Conservation (phyloP, 2,329 filamentous ascomycete species). For the Epichloe gansuensis region DNA sequence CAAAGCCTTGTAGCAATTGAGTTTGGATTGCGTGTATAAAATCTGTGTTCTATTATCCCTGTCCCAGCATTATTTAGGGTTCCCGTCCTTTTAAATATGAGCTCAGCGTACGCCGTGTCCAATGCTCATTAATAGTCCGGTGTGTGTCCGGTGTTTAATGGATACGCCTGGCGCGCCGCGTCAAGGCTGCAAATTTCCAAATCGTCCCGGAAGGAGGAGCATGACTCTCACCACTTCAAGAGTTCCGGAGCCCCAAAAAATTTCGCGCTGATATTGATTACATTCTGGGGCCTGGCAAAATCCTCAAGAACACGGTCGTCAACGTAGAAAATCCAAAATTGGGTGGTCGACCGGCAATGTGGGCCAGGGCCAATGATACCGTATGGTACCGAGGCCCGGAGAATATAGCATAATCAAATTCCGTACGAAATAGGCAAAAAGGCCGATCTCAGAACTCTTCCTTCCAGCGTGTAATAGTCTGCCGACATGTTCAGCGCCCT, state of each 20-base stretch:
- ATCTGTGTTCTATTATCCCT: not conserved
- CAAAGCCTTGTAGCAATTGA: no score
- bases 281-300: not conserved
- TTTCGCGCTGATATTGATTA: not conserved
- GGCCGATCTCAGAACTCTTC: not conserved
- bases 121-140: not conserved
- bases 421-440: not conserved
- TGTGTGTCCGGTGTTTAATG: not conserved
- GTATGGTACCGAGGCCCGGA: slow-evolving; percentile 3
- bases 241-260: not conserved
- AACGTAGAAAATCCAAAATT: not conserved
- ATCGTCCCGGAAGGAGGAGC: not conserved
- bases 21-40: not conserved
- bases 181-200: not conserved
- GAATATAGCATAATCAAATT: not conserved
- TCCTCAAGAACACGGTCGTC: not conserved
- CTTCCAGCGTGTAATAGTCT: not conserved
- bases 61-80: not conserved
- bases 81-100: not conserved
- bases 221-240: not conserved
- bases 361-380: not conserved
- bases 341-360: not conserved
- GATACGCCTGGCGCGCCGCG: not conserved
- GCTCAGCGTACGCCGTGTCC: not conserved
- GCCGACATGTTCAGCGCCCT: not conserved